Evolutionary conservation across 192 early-diverging fungal genomes (phyloP), one percentile per base, ranked within the genome.

Genomic region (Coemansia umbellata): DNA sequence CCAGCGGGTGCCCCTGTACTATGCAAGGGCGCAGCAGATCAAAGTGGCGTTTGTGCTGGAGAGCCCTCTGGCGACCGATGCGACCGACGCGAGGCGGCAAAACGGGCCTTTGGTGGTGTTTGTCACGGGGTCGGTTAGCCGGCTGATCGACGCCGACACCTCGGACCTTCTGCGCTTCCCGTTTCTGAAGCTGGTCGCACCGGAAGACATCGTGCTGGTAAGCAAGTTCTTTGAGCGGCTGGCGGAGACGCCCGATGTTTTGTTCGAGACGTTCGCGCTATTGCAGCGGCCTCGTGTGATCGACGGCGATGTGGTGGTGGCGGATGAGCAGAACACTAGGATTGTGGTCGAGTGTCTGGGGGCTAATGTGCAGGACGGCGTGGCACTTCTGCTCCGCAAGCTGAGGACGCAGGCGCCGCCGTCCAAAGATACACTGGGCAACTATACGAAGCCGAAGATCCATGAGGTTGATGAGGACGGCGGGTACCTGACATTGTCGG

Each of bases 21-120:
- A 44, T 57, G 53, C 63, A 33, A 53, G 58, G 9, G 58, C 43
- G n/a, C 42, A 51, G 10, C 70, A 74, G 59, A 27, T 66, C 50
- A 74, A 74, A 33, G 70, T 50, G 3, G 70, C 63, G 13, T 50
- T 74, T 41, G 63, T 74, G 30, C 42, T 74, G 54, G 70, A 74
- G 43, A 60, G 58, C 58, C 63, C 63, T 11, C 55, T 45, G 7
- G 31, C 55, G 8, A 40, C 31, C 13, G 36, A 40, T 17, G 47
- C 55, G 31, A 32, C 58, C 10, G 60, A 63, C 5, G 40, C 50
- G 1, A 37, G 59, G 8, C 22, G 63, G 3, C 48, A 55, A 19
- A 58, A 48, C 35, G 71, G 71, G 0, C 63, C 69, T 7, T 51
- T 66, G 0, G 39, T 73, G 19, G 69, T 55, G 27, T 74, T 74